These are phyloP conservation scores for Capsicum pubescens DNA, from an alignment of 257 asterid genomes.

Conservation along the genomic window DNA sequence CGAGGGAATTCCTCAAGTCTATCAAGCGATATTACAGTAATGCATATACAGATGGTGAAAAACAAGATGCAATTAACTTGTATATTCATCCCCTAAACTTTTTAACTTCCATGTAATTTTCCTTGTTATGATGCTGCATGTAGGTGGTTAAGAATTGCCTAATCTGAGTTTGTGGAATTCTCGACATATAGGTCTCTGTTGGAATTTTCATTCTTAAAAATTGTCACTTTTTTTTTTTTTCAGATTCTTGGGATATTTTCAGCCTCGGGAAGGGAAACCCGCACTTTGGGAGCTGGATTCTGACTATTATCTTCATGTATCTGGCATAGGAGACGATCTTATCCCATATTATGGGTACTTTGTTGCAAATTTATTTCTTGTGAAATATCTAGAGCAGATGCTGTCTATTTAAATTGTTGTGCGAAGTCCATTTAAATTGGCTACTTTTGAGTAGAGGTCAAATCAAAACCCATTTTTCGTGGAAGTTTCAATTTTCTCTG, in stretches of 20 bases:
- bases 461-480: neutral
- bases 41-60: conserved; percentile 98
- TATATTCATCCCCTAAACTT: conserved; percentile 40
- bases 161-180: conserved; percentile 27
- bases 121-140: conserved; percentile 30
- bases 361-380: conserved; percentile 5
- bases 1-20: conserved; percentile 95
- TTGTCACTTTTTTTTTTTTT: conserved; percentile 30
- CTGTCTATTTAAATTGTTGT: conserved; percentile 1
- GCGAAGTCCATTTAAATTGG: neutral
- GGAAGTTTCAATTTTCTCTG: neutral
- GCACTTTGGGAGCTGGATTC: conserved; percentile 99
- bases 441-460: neutral
- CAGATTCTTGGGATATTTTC: conserved; percentile 98
- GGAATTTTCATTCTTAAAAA: conserved; percentile 22
- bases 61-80: conserved; percentile 99
- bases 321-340: conserved; percentile 91
- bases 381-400: neutral
- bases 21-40: conserved; percentile 97
- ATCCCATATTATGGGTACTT: conserved; percentile 69
- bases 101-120: conserved; percentile 30
- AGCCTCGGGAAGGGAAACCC: conserved; percentile 97
- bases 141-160: conserved; percentile 26
- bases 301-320: conserved; percentile 97
- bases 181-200: conserved; percentile 22